Evolutionary conservation across 805 yeast species (phyloP).

Genomic region (Cyberlindnera mrakii): DNA sequence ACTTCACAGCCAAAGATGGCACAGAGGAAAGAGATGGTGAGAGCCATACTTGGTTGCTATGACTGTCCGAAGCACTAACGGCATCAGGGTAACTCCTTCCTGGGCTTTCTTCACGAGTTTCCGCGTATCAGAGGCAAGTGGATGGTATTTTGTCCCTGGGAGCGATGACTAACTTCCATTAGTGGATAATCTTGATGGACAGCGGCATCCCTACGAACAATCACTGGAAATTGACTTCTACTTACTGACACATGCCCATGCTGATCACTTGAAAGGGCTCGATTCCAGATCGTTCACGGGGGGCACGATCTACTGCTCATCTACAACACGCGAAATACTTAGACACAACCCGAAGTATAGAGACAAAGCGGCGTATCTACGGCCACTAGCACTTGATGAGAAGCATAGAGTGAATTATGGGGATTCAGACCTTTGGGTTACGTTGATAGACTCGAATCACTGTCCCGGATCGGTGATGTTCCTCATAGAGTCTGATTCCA

Average conservation of each 20-base stretch:
- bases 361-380: conserved; percentile 14
- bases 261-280: conserved; percentile 49
- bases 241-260: conserved; percentile 47
- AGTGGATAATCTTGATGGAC: conserved; percentile 21
- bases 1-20: neutral
- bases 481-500: conserved; percentile 31
- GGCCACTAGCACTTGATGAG: conserved; percentile 9
- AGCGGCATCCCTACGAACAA: neutral
- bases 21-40: neutral
- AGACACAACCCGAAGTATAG: conserved; percentile 4
- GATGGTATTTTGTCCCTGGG: neutral
- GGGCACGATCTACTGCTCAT: conserved; percentile 41
- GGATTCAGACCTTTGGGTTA: conserved; percentile 25
- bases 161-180: neutral
- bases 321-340: conserved; percentile 29
- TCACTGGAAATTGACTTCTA: conserved; percentile 15
- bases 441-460: conserved; percentile 46
- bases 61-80: neutral
- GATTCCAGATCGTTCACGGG: conserved; percentile 30
- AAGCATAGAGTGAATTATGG: conserved; percentile 18
- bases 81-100: conserved; percentile 26
- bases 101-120: conserved; percentile 41
- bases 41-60: neutral
- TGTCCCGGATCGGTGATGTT: conserved; percentile 58
- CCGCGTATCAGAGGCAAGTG: conserved; percentile 34